These are phyloP conservation scores for Tulasnella sp. DNA, from an alignment of 768 basidiomycete species.

Conservation along the genomic window DNA sequence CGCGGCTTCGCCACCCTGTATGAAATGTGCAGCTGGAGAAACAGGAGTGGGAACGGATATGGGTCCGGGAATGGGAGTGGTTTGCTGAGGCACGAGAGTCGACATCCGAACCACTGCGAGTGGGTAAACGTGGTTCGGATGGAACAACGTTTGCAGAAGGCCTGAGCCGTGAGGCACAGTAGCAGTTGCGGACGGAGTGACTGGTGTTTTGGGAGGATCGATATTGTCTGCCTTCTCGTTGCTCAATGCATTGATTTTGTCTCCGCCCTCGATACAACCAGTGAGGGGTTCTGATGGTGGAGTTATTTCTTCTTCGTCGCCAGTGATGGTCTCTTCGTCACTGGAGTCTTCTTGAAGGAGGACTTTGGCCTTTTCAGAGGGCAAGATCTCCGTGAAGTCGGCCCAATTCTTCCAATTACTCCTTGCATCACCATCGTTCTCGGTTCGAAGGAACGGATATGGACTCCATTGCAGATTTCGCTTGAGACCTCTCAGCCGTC, in stretches of 20 bases:
- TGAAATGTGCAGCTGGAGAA: slow-evolving; percentile 65
- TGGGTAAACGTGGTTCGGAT: slow-evolving; percentile 30
- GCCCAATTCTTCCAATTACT: not conserved
- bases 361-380: not conserved
- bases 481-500: slow-evolving; percentile 62
- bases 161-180: slow-evolving; percentile 61
- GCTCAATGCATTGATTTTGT: not conserved
- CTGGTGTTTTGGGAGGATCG: slow-evolving; percentile 40
- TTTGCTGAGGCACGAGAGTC: not conserved
- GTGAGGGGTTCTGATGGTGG: not conserved
- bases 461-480: slow-evolving; percentile 37
- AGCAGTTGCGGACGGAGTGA: slow-evolving; percentile 37
- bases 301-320: not conserved
- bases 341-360: not conserved
- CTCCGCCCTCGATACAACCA: not conserved
- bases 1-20: slow-evolving; percentile 54
- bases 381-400: slow-evolving; percentile 3
- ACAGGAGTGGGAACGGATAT: slow-evolving; percentile 74
- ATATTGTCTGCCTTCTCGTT: slow-evolving; percentile 24
- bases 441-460: slow-evolving; percentile 2
- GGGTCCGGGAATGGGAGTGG: slow-evolving; percentile 22
- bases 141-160: slow-evolving; percentile 60
- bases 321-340: slow-evolving; percentile 11
- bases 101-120: not conserved
- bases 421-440: slow-evolving; percentile 1